These are phyloP conservation scores for Hyphopichia fennica DNA, from an alignment of 1,139 yeast genomes.

Conservation along the genomic window DNA sequence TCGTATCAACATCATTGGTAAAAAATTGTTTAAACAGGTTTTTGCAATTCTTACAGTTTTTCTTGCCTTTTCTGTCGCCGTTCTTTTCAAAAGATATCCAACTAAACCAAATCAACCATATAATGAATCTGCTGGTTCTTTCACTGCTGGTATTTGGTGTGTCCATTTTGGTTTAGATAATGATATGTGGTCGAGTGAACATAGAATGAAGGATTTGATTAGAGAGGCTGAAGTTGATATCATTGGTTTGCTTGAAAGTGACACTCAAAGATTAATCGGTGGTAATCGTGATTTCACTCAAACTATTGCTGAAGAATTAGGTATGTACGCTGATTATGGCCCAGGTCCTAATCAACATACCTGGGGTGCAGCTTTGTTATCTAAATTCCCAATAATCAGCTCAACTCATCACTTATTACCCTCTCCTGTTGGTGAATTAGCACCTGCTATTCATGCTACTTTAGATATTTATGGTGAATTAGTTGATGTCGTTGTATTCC, in stretches of 20 bases:
- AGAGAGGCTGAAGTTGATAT: slow-evolving; percentile 86
- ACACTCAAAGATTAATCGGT: slow-evolving; percentile 90
- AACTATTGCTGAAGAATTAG: slow-evolving; percentile 86
- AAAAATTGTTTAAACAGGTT: slow-evolving; percentile 23
- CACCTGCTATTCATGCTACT: slow-evolving; percentile 97
- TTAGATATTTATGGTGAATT: slow-evolving; percentile 82
- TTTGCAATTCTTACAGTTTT: slow-evolving; percentile 26
- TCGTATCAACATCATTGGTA: slow-evolving; percentile 20
- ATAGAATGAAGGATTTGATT: slow-evolving; percentile 81
- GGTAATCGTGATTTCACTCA: slow-evolving; percentile 95
- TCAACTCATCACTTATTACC: slow-evolving; percentile 92
- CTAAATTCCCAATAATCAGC: slow-evolving; percentile 89
- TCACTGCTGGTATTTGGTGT: slow-evolving; percentile 98
- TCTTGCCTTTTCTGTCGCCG: slow-evolving; percentile 30
- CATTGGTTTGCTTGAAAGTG: slow-evolving; percentile 87
- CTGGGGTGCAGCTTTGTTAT: slow-evolving; percentile 93
- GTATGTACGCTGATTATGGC: slow-evolving; percentile 94
- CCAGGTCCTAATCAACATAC: slow-evolving; percentile 98
- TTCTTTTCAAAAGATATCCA: slow-evolving; percentile 62
- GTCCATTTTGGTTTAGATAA: slow-evolving; percentile 95
- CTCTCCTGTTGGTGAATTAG: slow-evolving; percentile 94
- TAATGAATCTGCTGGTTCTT: slow-evolving; percentile 70
- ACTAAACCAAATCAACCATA: slow-evolving; percentile 64
- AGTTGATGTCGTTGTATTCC: slow-evolving; percentile 94
- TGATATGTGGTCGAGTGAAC: slow-evolving; percentile 97